phyloP scores from a whole-genome alignment of 108 stramenopile genomes.

The Nitzschia sp. region DNA sequence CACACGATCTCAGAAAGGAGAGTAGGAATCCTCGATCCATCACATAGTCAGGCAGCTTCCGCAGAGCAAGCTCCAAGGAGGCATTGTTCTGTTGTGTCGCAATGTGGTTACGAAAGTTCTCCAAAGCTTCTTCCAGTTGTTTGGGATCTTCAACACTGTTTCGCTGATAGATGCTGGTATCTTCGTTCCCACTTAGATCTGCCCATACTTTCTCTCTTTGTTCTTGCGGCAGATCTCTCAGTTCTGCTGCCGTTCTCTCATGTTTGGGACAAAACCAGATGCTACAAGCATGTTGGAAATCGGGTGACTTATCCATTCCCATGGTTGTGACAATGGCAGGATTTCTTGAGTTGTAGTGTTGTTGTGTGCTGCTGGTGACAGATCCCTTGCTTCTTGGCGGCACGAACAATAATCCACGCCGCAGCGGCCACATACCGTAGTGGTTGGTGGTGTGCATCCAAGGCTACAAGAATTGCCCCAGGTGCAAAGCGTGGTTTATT shows the following conservation, averaged over 20 bases:
- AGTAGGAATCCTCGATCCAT: constrained; percentile 9
- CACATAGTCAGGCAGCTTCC: constrained; percentile 8
- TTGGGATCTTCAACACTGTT: background rate
- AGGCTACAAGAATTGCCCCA: no score
- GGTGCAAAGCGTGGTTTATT: no score
- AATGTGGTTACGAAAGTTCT: background rate
- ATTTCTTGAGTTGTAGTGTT: no score
- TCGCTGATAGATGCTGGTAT: background rate
- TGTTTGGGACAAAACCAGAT: constrained; percentile 16
- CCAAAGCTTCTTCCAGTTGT: background rate
- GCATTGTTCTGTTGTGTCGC: background rate
- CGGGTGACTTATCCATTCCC: background rate
- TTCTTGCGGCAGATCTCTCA: background rate
- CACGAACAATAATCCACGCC: no score
- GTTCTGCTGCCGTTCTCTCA: background rate
- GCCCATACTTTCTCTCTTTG: constrained; percentile 19
- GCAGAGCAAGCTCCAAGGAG: background rate
- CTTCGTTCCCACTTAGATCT: constrained; percentile 8
- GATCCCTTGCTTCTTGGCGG: no score
- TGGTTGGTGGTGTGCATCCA: no score
- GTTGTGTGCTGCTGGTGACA: no score
- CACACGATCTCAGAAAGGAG: constrained; percentile 15
- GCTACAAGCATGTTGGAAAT: constrained; percentile 9
- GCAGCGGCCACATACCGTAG: no score
- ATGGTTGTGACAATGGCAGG: background rate